These are phyloP conservation scores for Phytophthora colocasiae DNA, from an alignment of 352 stramenopile genomes.

Conservation along the genomic window DNA sequence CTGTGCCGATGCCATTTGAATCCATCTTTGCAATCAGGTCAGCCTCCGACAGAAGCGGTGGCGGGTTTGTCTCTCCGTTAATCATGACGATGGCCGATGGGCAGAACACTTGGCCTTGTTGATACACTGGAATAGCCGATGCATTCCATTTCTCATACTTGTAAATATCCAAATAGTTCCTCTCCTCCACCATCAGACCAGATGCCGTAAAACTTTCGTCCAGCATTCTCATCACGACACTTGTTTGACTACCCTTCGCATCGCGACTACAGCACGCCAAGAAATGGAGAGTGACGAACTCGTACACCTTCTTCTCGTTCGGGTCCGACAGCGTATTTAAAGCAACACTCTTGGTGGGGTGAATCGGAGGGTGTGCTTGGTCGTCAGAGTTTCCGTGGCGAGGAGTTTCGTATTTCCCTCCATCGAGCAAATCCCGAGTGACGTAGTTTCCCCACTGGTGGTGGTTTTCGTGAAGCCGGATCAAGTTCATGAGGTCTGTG, in stretches of 20 bases:
- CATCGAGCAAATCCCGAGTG: conserved; percentile 55
- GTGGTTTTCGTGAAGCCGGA: conserved; percentile 79
- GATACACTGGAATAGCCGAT: conserved; percentile 88
- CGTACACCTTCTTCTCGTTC: conserved; percentile 96
- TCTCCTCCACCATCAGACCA: conserved; percentile 92
- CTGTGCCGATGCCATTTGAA: conserved; percentile 94
- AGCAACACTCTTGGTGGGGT: conserved; percentile 96
- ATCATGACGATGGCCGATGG: conserved; percentile 78
- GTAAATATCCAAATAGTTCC: conserved; percentile 97
- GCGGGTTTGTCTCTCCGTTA: conserved; percentile 82
- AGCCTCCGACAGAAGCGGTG: conserved; percentile 90
- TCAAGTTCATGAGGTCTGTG: conserved; percentile 88
- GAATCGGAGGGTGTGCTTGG: conserved; percentile 98
- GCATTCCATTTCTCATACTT: conserved; percentile 94
- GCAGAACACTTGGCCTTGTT: conserved; percentile 74
- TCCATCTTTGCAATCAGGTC: conserved; percentile 96
- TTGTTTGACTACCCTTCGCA: conserved; percentile 91
- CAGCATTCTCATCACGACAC: conserved; percentile 87
- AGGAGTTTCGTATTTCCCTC: conserved; percentile 82
- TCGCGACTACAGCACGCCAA: conserved; percentile 98
- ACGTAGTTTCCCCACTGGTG: conserved; percentile 86
- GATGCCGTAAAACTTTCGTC: conserved; percentile 88
- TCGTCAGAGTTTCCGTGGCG: conserved; percentile 95
- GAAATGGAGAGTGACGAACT: conserved; percentile 98
- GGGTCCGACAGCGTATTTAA: conserved; percentile 74